Conservation (phyloP, 2,329 filamentous ascomycete genomes). For the Ophiostoma sp. region DNA sequence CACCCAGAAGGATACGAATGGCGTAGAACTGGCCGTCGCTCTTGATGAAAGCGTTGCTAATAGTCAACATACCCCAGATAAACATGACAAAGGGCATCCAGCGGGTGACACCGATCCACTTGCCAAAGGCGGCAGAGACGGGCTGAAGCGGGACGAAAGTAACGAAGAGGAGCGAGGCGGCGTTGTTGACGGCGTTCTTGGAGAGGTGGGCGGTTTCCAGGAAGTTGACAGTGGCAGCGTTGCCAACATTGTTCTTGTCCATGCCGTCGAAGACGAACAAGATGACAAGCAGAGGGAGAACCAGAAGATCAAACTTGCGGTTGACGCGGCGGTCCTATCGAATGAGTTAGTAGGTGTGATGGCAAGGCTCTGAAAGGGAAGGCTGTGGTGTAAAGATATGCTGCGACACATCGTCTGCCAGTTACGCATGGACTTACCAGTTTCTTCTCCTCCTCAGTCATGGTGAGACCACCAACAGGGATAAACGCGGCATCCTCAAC, state of each 20-base stretch:
- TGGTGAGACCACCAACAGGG: constrained; percentile 10
- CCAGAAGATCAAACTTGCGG: constrained; percentile 3
- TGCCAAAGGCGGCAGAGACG: constrained; percentile 49
- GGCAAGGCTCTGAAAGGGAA: neutral
- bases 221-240: constrained; percentile 38
- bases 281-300: constrained; percentile 15
- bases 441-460: constrained; percentile 10
- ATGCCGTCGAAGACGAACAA: constrained; percentile 44
- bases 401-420: neutral
- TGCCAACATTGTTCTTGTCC: constrained; percentile 45
- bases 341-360: too few relatives aligned
- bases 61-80: constrained; percentile 37
- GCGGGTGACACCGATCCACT: constrained; percentile 39
- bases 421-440: neutral
- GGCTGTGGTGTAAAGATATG: too few relatives aligned
- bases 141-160: constrained; percentile 61
- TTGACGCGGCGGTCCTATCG: constrained; percentile 19
- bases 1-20: constrained; percentile 33
- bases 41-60: constrained; percentile 36
- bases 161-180: constrained; percentile 58
- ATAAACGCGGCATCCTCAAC: neutral
- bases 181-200: constrained; percentile 52
- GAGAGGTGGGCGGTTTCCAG: neutral
- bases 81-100: constrained; percentile 38
- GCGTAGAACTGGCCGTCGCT: constrained; percentile 35